Conservation (phyloP, 345 rosid species). For the Diplotaxis tenuifolia region DNA sequence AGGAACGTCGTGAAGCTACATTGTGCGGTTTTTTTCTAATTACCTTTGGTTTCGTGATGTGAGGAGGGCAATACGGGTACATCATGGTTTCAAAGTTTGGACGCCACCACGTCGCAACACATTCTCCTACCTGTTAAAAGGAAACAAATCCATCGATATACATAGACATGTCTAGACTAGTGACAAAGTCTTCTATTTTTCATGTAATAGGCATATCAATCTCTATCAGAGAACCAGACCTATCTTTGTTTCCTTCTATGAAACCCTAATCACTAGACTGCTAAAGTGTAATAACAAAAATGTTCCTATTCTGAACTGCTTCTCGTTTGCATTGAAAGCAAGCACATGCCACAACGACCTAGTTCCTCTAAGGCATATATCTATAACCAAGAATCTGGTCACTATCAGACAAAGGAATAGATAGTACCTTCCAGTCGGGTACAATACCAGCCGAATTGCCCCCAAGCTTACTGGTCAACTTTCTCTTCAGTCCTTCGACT, state of each 20-base stretch:
- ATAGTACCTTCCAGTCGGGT: conserved; percentile 88
- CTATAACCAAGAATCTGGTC: neutral
- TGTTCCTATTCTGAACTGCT: neutral
- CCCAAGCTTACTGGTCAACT: conserved; percentile 92
- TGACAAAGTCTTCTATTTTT: conserved; percentile 17
- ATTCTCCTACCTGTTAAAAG: conserved; percentile 76
- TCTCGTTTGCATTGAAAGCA: neutral
- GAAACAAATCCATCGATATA: neutral
- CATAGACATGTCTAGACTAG: conserved; percentile 9
- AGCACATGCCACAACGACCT: neutral
- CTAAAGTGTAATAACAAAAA: neutral
- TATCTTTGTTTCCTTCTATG: neutral
- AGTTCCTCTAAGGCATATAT: neutral
- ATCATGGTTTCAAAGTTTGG: conserved; percentile 95
- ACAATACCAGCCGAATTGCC: conserved; percentile 74
- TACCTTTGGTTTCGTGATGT: conserved; percentile 96
- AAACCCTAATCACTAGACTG: neutral
- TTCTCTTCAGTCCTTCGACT: conserved; percentile 91
- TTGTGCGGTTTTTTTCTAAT: neutral
- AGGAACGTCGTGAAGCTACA: neutral
- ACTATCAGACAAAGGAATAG: neutral
- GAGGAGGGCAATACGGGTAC: conserved; percentile 99
- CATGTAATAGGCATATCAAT: neutral
- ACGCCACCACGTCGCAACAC: conserved; percentile 99
- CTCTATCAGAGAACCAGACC: neutral